Base-by-base conservation (phyloP, 1,284 basidiomycete genomes). In the Microbotryum scabiosae region DNA sequence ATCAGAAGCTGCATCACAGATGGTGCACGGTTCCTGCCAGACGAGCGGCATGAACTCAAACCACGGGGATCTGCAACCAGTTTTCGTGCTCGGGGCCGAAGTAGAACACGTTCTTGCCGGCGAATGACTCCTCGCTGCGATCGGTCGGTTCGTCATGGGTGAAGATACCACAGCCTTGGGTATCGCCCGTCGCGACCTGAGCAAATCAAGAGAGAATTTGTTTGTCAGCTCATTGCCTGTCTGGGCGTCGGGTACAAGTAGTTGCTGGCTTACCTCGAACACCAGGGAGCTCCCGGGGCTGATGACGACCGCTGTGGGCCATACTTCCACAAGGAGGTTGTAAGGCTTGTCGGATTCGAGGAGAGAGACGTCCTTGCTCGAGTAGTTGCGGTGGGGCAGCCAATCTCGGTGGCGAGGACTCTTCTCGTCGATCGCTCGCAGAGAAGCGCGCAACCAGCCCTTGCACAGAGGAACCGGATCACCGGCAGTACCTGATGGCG, bases 251-350 rank as follows among this genome's bases (percentile, higher is more conserved):
- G n/a, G 12, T 21, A 20, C 30, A 10, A 8, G 30, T 30, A 30
- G 30, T 36, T 14, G 6, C 16, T 23, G 12, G 12, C 20, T 43
- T 8, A 74, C 68, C 53, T 75, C 74, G 41, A 74, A 56, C 2
- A 71, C 68, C 25, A 75, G 60, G 21, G 64, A 65, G 21, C 66
- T 62, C 1, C 74, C 74, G 0, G 56, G 51, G 18, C 63, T 59
- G n/a, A 75, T 62, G 4, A 74, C 70, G 6, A 69, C 65, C n/a
- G 63, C 67, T 8, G 74, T 75, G 21, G 74, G 74, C 74, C 74
- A 74, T 41, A 75, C 57, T 60, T 75, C 74, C 50, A 75, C 68
- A 18, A 69, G 60, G 20, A 73, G 43, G 20, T 59, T 60, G 60
- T 74, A 73, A n/a, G 55, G 55, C 25, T 60, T 54, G 10, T 64